Base-by-base conservation (phyloP, 2,329 filamentous ascomycete species). In the Cylindrodendrum hubeiense region DNA sequence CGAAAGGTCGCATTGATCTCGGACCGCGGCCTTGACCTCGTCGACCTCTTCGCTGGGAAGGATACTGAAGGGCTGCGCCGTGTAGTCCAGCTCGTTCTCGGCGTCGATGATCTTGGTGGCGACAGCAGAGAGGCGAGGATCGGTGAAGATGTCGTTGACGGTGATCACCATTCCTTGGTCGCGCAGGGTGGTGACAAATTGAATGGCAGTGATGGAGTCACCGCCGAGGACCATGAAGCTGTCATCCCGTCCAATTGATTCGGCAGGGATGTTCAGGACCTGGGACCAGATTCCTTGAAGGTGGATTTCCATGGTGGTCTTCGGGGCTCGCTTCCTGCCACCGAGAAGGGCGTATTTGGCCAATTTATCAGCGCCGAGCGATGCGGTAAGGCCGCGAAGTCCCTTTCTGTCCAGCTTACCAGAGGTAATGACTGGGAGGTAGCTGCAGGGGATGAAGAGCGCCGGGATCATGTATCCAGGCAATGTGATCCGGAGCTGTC, bases 211-310 rank as follows among this genome's bases (percentile, higher is more conserved):
- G 2, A 86, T 79, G 0, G 84, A 86, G 69, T 86, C 82, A 21
- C 84, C 84, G 6, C 84, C 84, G 0, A 85, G 77, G 0, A 77
- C 77, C 75, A 86, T 84, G 71, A 86, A 86, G 71, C 81, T 84
- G 65, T 85, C 80, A 3, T 83, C 78, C 3, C 77, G 67, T 2
- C 79, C 78, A 24, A 85, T 81, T 3, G 70, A 62, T 3, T 78
- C 70, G 15, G 74, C 58, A 2, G 73, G 66, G 4, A 82, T 66
- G 3, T 69, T 69, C 5, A 85, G 74, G 0, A 81, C 70, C 0
- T 75, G 70, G 5, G 75, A 73, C 82, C 83, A 85, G 26, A 80
- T 71, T 19, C 60, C 50, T 15, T 72, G 77, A n/a, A 83, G 65
- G 0, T 71, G 71, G 9, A 51, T 33, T 33, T 77, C 26, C 12